phyloP scores from a whole-genome alignment of 2,329 filamentous ascomycete species.

The Epichloe glyceriae region DNA sequence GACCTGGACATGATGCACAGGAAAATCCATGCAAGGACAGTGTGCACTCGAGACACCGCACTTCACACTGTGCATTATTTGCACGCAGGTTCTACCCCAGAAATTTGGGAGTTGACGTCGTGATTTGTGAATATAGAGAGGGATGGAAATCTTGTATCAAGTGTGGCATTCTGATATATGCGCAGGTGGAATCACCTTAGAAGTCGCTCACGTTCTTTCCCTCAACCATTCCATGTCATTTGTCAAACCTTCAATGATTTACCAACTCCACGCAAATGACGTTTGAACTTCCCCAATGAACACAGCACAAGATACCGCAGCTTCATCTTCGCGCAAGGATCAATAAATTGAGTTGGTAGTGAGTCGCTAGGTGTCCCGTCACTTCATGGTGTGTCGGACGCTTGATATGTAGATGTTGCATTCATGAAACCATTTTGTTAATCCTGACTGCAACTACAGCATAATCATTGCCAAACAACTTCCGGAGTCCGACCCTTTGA shows the following conservation, averaged over 20 bases:
- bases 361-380: neutral
- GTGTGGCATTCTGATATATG: too few relatives aligned
- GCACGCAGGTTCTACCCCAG: neutral
- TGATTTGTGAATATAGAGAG: too few relatives aligned
- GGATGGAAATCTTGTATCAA: too few relatives aligned
- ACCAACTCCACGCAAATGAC: too few relatives aligned
- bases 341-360: neutral
- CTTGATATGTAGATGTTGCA: slow-evolving; percentile 13
- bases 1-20: neutral
- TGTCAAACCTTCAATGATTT: too few relatives aligned
- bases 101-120: neutral
- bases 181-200: too few relatives aligned
- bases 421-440: slow-evolving; percentile 27
- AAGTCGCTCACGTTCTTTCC: too few relatives aligned
- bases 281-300: too few relatives aligned
- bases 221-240: too few relatives aligned
- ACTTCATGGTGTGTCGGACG: neutral
- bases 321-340: neutral
- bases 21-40: neutral
- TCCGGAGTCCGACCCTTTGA: slow-evolving; percentile 29
- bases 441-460: slow-evolving; percentile 33
- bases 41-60: neutral
- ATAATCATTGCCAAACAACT: slow-evolving; percentile 30
- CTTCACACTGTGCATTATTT: neutral
- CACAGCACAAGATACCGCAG: too few relatives aligned